Conservation (phyloP, 345 rosid genomes). For the Gossypium australe region DNA sequence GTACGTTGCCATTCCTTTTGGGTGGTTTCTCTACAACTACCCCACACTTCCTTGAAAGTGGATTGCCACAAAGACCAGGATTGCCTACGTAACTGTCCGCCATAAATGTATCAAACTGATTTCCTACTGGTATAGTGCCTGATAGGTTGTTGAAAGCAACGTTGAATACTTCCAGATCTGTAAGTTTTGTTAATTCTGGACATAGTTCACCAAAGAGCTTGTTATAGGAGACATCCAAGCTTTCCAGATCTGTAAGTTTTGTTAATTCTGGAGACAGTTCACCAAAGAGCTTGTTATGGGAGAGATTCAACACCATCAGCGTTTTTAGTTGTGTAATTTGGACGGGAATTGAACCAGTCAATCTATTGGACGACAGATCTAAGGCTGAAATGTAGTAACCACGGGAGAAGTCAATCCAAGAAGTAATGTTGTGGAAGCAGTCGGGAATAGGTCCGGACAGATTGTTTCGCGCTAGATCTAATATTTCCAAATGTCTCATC, state of each 20-base stretch:
- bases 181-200: not conserved
- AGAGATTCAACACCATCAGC: accelerated
- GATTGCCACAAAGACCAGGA: too few species aligned
- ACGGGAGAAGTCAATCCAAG: not conserved
- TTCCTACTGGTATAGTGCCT: not conserved
- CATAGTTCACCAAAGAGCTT: not conserved
- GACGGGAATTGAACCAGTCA: slow-evolving; percentile 15
- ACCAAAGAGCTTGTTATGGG: not conserved
- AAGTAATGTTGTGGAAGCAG: slow-evolving; percentile 10
- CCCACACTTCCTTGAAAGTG: too few species aligned
- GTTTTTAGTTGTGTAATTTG: not conserved
- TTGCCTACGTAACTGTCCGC: too few species aligned
- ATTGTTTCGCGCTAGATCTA: slow-evolving; percentile 1
- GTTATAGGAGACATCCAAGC: slow-evolving; percentile 5
- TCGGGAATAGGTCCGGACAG: slow-evolving; percentile 14
- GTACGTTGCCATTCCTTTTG: too few species aligned
- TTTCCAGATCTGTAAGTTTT: accelerated
- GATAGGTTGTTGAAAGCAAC: slow-evolving; percentile 16
- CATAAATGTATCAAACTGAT: too few species aligned
- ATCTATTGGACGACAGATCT: slow-evolving; percentile 9
- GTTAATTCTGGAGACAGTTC: too few species aligned
- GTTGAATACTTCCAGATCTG: accelerated
- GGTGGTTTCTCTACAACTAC: too few species aligned
- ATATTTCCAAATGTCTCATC: not conserved
- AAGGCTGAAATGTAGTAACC: not conserved